These are phyloP conservation scores for Gossypium schwendimanii DNA, from an alignment of 441 rosid genomes.

Conservation along the genomic window DNA sequence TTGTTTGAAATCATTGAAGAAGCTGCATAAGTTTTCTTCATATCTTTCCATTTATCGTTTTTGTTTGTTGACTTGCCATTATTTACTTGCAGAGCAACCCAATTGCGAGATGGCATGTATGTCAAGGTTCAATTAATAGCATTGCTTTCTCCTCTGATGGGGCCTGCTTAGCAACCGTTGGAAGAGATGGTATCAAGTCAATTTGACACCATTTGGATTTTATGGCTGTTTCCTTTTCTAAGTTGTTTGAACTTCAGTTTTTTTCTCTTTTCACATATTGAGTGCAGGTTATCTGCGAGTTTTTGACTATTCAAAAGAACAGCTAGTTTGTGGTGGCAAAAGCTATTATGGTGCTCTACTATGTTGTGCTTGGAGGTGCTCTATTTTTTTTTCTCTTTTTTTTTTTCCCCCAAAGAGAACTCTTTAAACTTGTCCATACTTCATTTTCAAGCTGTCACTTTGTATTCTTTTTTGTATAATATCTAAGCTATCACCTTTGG, in stretches of 20 bases:
- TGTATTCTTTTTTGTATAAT: neutral
- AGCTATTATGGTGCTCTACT: conserved; percentile 89
- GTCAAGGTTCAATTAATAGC: conserved; percentile 87
- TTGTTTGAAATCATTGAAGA: neutral
- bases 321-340: conserved; percentile 86
- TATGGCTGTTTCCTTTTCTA: conserved; percentile 7
- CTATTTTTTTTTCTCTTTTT: neutral
- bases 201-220: neutral
- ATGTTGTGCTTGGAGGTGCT: conserved; percentile 96
- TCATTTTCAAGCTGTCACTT: neutral
- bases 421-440: neutral
- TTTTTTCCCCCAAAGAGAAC: neutral
- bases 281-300: conserved; percentile 72
- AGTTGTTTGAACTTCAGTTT: conserved; percentile 12
- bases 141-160: conserved; percentile 84
- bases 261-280: neutral
- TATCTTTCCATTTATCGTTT: neutral
- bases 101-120: conserved; percentile 91
- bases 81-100: conserved; percentile 78
- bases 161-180: conserved; percentile 75
- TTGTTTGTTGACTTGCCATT: conserved; percentile 12
- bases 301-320: conserved; percentile 82
- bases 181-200: conserved; percentile 78
- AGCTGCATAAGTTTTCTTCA: conserved; percentile 3
- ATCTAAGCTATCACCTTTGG: conserved; percentile 6